A percentile compares a stretch with the other conserved stretches of the same genome.
Evolutionary conservation across 257 asterid genomes (phyloP).

Genomic region (Scutellaria baicalensis): DNA sequence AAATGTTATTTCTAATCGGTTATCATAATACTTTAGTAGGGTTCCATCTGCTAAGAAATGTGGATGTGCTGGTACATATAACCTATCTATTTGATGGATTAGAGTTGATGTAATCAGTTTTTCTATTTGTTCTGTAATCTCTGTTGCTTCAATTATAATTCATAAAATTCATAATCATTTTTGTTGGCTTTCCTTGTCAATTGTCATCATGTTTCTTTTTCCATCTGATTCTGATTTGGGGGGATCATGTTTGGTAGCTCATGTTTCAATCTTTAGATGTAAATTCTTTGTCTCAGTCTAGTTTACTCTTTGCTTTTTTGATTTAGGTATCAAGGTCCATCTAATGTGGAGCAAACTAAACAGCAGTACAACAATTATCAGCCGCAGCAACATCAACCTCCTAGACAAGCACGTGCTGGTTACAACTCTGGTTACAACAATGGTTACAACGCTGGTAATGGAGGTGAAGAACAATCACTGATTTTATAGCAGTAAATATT

Average conservation of each 20-base stretch:
- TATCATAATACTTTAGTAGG: background rate
- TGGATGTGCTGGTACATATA: background rate
- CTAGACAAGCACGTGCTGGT: slow-evolving; percentile 52
- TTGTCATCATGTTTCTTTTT: background rate
- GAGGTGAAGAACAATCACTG: slow-evolving; percentile 37
- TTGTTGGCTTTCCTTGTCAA: background rate
- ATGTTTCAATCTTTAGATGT: background rate
- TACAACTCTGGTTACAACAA: slow-evolving; percentile 34
- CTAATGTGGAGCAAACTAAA: slow-evolving; percentile 44
- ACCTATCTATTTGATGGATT: background rate
- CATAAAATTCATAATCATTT: background rate
- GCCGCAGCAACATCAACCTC: slow-evolving; percentile 52
- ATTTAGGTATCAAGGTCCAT: slow-evolving; percentile 80
- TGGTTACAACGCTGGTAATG: slow-evolving; percentile 39
- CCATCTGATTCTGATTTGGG: background rate
- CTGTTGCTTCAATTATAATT: background rate
- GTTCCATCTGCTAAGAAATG: background rate
- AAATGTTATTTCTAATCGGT: no score
- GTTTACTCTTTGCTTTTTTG: background rate
- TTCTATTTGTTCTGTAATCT: background rate
- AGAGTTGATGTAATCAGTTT: background rate
- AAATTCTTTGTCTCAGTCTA: background rate
- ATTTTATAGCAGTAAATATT: background rate
- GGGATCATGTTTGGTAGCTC: background rate
- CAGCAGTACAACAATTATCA: slow-evolving; percentile 52